Conservation (phyloP, 192 early-diverging fungal species). For the Backusella morwellensis region DNA sequence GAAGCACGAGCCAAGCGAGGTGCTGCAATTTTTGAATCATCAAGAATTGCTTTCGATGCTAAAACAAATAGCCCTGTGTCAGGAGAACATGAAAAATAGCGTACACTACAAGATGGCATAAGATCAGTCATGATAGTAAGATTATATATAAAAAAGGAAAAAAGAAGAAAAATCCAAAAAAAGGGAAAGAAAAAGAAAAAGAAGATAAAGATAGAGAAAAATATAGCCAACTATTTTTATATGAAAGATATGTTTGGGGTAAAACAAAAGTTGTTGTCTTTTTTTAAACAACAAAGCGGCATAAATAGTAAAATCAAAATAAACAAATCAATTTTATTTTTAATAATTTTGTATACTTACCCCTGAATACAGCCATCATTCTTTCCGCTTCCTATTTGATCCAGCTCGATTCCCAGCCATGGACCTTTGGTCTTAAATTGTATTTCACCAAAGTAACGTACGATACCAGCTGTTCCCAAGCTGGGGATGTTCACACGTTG, state of each 20-base stretch:
- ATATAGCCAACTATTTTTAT: neutral
- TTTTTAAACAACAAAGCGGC: neutral
- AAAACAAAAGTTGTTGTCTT: neutral
- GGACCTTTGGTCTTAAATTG: constrained; percentile 63
- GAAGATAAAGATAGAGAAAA: neutral
- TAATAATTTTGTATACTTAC: constrained; percentile 30
- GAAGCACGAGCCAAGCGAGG: neutral
- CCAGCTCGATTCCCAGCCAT: constrained; percentile 82
- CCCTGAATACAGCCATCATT: constrained; percentile 73
- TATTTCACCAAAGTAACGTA: constrained; percentile 67
- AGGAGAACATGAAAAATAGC: constrained; percentile 27
- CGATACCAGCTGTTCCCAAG: constrained; percentile 45
- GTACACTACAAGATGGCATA: constrained; percentile 13
- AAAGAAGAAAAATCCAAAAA: neutral
- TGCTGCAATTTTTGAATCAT: neutral
- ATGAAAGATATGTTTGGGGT: neutral
- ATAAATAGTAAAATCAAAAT: constrained; percentile 3
- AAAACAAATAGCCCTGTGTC: constrained; percentile 32
- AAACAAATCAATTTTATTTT: neutral
- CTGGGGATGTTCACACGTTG: constrained; percentile 17
- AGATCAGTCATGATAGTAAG: neutral
- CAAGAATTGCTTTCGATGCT: constrained; percentile 19
- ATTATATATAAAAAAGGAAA: neutral
- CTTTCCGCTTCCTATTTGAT: constrained; percentile 68
- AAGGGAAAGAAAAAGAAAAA: neutral